A percentile compares a stretch with the other conserved stretches of the same genome.
These are phyloP conservation scores for Cercospora brassicicola DNA, from an alignment of 2,329 filamentous ascomycete species.

Conservation along the genomic window DNA sequence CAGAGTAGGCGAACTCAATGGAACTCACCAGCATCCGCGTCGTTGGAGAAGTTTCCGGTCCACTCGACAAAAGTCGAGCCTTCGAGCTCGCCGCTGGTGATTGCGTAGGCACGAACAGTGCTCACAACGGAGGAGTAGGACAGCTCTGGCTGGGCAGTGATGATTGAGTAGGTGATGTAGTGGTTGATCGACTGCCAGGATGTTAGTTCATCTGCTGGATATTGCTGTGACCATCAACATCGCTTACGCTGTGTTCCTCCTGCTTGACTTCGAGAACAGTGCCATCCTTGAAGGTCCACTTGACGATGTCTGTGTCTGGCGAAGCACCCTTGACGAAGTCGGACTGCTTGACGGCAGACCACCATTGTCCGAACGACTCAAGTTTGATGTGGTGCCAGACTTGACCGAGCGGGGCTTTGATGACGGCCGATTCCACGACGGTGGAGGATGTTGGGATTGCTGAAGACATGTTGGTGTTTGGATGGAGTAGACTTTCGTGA, in stretches of 20 bases:
- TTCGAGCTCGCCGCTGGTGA: constrained; percentile 66
- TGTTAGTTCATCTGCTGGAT: not conserved
- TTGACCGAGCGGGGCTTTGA: constrained; percentile 63
- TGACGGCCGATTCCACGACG: constrained; percentile 66
- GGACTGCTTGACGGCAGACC: constrained; percentile 61
- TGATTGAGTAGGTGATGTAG: constrained; percentile 73
- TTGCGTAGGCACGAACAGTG: constrained; percentile 64
- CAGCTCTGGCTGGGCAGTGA: constrained; percentile 64
- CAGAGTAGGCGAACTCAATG: not conserved
- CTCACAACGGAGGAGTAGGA: constrained; percentile 66
- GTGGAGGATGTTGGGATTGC: constrained; percentile 66
- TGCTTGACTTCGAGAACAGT: constrained; percentile 70
- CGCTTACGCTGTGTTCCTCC: constrained; percentile 70
- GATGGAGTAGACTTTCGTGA: not conserved
- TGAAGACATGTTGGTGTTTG: constrained; percentile 22
- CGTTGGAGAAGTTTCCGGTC: constrained; percentile 67
- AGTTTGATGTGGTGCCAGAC: constrained; percentile 78
- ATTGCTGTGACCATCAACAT: not conserved
- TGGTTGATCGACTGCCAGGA: constrained; percentile 63
- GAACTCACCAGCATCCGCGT: constrained; percentile 65
- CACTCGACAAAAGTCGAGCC: constrained; percentile 68
- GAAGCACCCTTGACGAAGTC: constrained; percentile 59
- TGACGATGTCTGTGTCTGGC: constrained; percentile 56
- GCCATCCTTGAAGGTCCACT: constrained; percentile 68
- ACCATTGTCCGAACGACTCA: constrained; percentile 67